Conservation (phyloP, 495 filamentous ascomycete genomes). For the Wilcoxina mikolae region DNA sequence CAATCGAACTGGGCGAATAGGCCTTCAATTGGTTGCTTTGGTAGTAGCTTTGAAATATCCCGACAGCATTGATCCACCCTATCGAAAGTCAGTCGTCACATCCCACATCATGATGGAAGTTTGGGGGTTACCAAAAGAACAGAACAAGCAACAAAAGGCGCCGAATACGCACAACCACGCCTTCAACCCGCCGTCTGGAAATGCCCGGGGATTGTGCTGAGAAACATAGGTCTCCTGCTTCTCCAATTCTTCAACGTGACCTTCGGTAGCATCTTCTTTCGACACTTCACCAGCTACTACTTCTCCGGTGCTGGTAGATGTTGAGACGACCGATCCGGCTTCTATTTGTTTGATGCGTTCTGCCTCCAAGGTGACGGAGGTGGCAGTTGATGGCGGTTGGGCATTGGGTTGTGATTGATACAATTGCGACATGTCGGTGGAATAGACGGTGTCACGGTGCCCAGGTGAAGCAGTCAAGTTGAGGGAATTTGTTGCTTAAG, state of each 20-base stretch:
- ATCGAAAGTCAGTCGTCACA: background rate
- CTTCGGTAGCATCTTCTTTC: background rate
- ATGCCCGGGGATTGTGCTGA: background rate
- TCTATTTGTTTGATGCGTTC: background rate
- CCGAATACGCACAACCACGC: conserved; percentile 57
- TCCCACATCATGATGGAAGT: too few species aligned
- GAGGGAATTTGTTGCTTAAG: too few species aligned
- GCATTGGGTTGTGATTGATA: too few species aligned
- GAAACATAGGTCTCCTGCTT: background rate
- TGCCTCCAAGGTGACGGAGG: background rate
- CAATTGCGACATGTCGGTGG: too few species aligned
- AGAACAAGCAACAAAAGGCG: conserved; percentile 48
- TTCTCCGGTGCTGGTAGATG: background rate
- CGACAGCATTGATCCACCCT: conserved; percentile 43
- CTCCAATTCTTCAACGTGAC: background rate
- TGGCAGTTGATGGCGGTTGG: background rate
- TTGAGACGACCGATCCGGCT: background rate
- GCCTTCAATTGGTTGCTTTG: conserved; percentile 33
- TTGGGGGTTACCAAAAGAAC: conserved; percentile 43
- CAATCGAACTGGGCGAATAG: conserved; percentile 34
- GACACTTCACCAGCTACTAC: background rate
- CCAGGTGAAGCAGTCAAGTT: too few species aligned
- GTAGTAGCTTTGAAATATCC: conserved; percentile 48
- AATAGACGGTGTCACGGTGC: too few species aligned
- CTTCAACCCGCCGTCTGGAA: conserved; percentile 48